Evolutionary conservation across 257 asterid species (phyloP).

Genomic region (Coffea eugenioides): DNA sequence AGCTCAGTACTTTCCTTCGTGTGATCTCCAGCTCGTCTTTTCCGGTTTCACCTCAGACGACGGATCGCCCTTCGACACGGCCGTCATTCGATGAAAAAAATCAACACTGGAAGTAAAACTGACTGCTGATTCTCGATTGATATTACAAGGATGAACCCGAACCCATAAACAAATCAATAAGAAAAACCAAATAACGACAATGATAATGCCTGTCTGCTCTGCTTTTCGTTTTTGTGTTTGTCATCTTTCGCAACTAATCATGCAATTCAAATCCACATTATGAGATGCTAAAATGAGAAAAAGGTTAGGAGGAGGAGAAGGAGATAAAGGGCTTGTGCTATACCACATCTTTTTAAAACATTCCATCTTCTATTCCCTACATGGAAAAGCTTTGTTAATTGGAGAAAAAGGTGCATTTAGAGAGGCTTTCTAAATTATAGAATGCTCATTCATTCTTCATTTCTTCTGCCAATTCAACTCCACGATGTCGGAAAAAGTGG

Average conservation of each 20-base stretch:
- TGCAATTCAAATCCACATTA: not conserved
- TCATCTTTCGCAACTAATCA: not conserved
- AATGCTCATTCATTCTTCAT: not conserved
- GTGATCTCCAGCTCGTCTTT: not conserved
- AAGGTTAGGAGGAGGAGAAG: not conserved
- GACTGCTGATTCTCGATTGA: not conserved
- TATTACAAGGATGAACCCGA: not conserved
- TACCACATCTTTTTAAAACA: constrained; percentile 2
- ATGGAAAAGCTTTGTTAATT: not conserved
- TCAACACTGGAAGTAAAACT: not conserved
- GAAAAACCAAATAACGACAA: not conserved
- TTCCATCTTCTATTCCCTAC: constrained; percentile 16
- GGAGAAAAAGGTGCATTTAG: too few species aligned
- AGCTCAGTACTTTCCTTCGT: not conserved
- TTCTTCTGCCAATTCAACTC: not conserved
- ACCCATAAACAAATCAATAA: not conserved
- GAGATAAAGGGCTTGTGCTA: constrained; percentile 2
- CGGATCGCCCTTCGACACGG: not conserved
- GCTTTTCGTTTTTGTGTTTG: not conserved
- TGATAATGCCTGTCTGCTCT: not conserved
- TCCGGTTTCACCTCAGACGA: not conserved
- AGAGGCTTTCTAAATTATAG: not conserved
- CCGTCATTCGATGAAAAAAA: not conserved
- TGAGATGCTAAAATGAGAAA: not conserved
- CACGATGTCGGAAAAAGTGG: not conserved